Evolutionary conservation across 116 monocot genomes (phyloP), one percentile per base, ranked within the genome.

Genomic region (Iris pallida): DNA sequence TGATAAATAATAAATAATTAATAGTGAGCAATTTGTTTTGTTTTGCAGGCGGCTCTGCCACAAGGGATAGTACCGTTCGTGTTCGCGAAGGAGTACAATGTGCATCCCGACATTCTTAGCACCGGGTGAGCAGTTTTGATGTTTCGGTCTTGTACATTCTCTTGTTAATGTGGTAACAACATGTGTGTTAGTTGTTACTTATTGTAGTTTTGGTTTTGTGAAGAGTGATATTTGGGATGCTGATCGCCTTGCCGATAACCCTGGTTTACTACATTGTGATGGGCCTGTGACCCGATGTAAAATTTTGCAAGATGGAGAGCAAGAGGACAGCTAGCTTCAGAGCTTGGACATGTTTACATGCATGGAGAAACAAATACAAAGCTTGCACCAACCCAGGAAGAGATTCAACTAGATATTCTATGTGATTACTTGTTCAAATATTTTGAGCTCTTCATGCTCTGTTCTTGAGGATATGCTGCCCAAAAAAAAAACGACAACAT

Each of bases 21-120:
- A 42, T 11, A 1, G 8, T 41, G 41, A 17, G n/a, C 7, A 49
- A 40, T 52, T 59, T 19, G 18, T 16, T 13, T 44, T 45, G 11
- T 42, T 8, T 45, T 13, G 45, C 78, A 82, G 82, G 82, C 82
- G 7, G 82, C 82, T 6, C 77, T 82, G 4, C 82, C 82, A 11
- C 82, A 82, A 61, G 82, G 82, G 14, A 82, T 82, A 30, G 82
- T 82, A 47, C 82, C 82, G n/a, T 81, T 81, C 72, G 81, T 81
- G 19, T 79, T 79, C 42, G 79, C 79, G 0, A 79, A 79, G 68
- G 82, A 82, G 82, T 82, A 82, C 77, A 71, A 77, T 65, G 73
- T 86, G 41, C 86, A 86, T 41, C 82, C 86, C 7, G 78, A 79
- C 59, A 86, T 86, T 30, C 86, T 86, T 15, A 86, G 86, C 76